Base-by-base conservation (phyloP, 2,329 filamentous ascomycete species). In the Xylaria sp. region DNA sequence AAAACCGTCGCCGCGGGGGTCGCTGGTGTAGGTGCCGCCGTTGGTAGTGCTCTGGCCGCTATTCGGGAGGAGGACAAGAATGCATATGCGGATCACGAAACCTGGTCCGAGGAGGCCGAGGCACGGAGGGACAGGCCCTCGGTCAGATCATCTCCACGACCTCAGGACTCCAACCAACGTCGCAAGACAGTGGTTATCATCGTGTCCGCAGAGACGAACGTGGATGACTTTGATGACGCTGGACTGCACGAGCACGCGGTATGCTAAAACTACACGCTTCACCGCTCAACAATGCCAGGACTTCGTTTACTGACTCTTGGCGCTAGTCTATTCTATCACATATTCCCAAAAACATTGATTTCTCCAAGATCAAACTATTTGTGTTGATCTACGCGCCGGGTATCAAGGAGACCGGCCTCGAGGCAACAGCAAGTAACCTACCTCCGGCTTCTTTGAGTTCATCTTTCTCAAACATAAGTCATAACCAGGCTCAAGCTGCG, bases 81-180 rank as follows among this genome's bases (percentile, higher is more conserved):
- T 70, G 91, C 91, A 61, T 96, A 92, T 79, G 90, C 90, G 72
- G 95, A 98, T 80, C 93, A 96, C 81, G 92, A 93, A 78, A 90
- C 93, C 62, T 98, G 95, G 95, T 94, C 92, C 15, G 94, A 98
- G 80, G 94, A 98, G 82, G 93, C 91, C 25, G 91, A 93, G 75
- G 87, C 91, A 58, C 89, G 91, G 77, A 83, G 83, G 74, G 83
- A 86, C 64, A 83, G 83, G 63, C 73, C 78, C 67, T 66, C 80
- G 44, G 73, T 82, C 44, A 65, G 69, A 69, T 62, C 80, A 52
- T 73, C 83, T 46, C 54, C 72, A 67, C 80, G 67, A 70, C 78
- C 73, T 75, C 79, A 60, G 31, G 71, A 73, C 15, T 69, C 80
- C 60, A 71, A 78, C 61, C 88, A 84, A 76, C 87, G 85, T 75